phyloP scores from a whole-genome alignment of 2,329 filamentous ascomycete species.

The Penicillium sclerotigenum region DNA sequence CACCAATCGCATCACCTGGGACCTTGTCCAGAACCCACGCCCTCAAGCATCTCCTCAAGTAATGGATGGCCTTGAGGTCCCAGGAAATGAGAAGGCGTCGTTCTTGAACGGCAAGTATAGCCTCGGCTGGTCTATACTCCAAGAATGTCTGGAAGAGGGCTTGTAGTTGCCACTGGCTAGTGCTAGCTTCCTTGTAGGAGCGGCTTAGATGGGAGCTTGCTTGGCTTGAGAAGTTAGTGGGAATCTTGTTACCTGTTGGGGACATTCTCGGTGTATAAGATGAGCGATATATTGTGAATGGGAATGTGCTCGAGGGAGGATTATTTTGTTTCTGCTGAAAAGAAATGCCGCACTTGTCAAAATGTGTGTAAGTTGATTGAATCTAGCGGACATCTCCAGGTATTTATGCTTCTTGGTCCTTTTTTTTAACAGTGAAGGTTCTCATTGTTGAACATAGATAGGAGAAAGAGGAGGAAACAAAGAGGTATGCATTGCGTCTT shows the following conservation, averaged over 20 bases:
- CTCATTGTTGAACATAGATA: background rate
- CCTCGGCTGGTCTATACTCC: background rate
- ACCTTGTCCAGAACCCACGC: background rate
- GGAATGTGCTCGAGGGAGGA: background rate
- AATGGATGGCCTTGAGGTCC: conserved; percentile 1
- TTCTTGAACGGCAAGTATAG: background rate
- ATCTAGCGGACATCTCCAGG: background rate
- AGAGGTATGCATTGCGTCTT: background rate
- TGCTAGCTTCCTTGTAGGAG: background rate
- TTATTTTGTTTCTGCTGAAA: background rate
- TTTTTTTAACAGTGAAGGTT: background rate
- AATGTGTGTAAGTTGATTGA: background rate
- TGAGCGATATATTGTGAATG: background rate
- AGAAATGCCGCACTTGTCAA: background rate
- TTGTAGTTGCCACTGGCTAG: background rate
- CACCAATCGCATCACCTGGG: conserved; percentile 3
- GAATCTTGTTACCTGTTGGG: background rate
- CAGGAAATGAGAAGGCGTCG: background rate
- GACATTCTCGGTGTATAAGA: background rate
- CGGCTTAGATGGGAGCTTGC: background rate
- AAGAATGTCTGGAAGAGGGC: background rate
- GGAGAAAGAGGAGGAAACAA: background rate
- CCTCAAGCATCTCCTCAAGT: background rate
- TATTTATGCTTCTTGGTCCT: background rate
- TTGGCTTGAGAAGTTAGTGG: background rate